Evolutionary conservation across 495 filamentous ascomycete genomes (phyloP).

Genomic region (Choiromyces venosus): DNA sequence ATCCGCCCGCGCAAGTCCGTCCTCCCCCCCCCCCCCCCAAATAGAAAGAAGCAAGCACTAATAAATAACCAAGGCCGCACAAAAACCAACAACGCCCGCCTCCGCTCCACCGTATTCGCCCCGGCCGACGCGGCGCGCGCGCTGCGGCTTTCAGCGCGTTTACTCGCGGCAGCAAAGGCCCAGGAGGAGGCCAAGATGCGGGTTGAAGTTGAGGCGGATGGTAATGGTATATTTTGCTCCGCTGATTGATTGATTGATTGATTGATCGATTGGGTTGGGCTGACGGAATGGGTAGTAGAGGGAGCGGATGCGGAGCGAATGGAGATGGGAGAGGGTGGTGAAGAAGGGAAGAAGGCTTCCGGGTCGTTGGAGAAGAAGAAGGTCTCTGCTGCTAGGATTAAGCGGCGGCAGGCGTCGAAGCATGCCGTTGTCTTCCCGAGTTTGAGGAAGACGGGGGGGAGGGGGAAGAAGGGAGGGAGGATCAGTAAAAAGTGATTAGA

Average conservation of each 20-base stretch:
- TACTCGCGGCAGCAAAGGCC: conserved; percentile 2
- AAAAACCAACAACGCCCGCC: neutral
- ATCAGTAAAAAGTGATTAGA: neutral
- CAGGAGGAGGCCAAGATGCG: neutral
- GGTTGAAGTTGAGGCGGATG: neutral
- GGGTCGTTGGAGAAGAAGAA: neutral
- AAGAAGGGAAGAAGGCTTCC: neutral
- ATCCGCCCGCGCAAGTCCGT: neutral
- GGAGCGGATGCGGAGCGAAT: neutral
- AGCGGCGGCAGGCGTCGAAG: neutral
- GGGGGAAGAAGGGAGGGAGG: neutral
- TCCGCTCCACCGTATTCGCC: conserved; percentile 3
- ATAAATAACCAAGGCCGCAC: neutral
- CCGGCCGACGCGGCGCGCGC: conserved; percentile 6
- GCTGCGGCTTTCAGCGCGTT: conserved; percentile 6
- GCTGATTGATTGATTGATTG: no score
- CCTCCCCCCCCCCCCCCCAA: neutral
- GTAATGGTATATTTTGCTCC: neutral
- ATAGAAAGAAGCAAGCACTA: neutral
- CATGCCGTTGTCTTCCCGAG: neutral
- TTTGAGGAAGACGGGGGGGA: neutral
- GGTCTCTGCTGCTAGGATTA: neutral
- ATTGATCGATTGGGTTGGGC: no score
- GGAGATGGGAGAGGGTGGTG: neutral
- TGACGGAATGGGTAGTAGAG: neutral